Evolutionary conservation across 495 filamentous ascomycete genomes (phyloP), one percentile per base, ranked within the genome.

Genomic region (Hamigera avellanea): DNA sequence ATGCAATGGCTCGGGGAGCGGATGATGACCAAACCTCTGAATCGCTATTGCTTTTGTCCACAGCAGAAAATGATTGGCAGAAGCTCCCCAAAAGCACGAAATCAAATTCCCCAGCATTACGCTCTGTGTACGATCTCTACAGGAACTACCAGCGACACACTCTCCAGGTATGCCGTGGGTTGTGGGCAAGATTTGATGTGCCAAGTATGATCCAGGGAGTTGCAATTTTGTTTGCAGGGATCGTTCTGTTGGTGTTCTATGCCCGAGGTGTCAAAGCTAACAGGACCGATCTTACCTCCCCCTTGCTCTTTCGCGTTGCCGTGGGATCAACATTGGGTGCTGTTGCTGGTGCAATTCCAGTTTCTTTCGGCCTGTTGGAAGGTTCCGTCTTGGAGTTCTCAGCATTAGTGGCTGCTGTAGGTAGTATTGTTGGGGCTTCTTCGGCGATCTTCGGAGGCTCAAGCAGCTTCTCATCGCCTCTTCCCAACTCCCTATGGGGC

Each of bases 161-260:
- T 10, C 64, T 98, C 19, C 68, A 75, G 23, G 66, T 84, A n/a
- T 96, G 81, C 63, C 83, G 84, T 46, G 66, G 65, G 15, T 67
- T 95, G 16, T 98, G 91, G 91, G 86, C 93, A 8, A 70, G 79
- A 17, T 98, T 96, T 49, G 83, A 96, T 53, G 61, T 93, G 26
- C 66, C 72, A 1, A 83, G 80, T 49, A 98, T 98, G 87, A 40
- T 76, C 8, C 53, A 81, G 32, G 91, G 91, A 14, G 76, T 95
- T 40, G 48, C 45, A 12, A 69, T 93, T 33, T 71, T 95, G 42
- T 63, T 74, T 10, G 67, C 67, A 10, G 76, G 80, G 8, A 67
- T 95, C 30, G 43, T 70, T 15, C 48, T 80, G 19, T 60, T 96
- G 18, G 63, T 79, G 8, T 53, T 85, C 1, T 95, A 87, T 54